Base-by-base conservation (phyloP, 2,329 filamentous ascomycete genomes). In the Peltaster fructicola region DNA sequence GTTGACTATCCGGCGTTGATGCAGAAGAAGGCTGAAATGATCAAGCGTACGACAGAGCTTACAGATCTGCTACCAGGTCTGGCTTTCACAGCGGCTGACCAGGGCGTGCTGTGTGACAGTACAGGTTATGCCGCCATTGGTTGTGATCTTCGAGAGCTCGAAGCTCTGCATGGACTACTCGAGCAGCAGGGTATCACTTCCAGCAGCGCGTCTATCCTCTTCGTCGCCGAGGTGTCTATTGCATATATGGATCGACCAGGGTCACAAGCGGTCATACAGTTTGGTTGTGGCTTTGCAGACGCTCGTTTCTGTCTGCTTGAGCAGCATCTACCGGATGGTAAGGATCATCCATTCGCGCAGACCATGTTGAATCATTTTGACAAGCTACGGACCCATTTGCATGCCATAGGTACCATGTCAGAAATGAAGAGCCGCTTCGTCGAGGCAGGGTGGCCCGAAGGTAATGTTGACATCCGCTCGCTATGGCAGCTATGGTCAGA, bases 191-290 rank as follows among this genome's bases (percentile, higher is more conserved):
- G 80, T 2, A 56, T 73, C 18, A 45, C 73, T 9, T 45, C 61
- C 1, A 54, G 65, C 6, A 59, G 63, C 3, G 63, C 92, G 2
- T 41, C 44, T 4, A 39, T 49, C 6, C 56, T 93, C 13, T 91
- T 88, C 40, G 65, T 82, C 14, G 82, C 82, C 1, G 85, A 95
- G 51, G 82, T 92, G 8, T 90, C 82, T 3, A 68, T 91, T 19
- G 88, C 81, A 1, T 91, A 91, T 41, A 90, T 92, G 79, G 70
- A 81, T 28, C 67, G 69, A 3, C 48, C 64, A 12, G 70, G 69
- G 19, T 72, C 81, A 5, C 73, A 92, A 53, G 59, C 63, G 9
- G 58, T 93, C 6, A 72, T 93, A 15, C 47, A 60, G 24, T 93
- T 81, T 81, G 73, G 77, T n/a, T 68, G 69, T 27, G 66, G 55